Evolutionary conservation across 2,329 filamentous ascomycete genomes (phyloP).

Genomic region (Dactylellina leptospora): DNA sequence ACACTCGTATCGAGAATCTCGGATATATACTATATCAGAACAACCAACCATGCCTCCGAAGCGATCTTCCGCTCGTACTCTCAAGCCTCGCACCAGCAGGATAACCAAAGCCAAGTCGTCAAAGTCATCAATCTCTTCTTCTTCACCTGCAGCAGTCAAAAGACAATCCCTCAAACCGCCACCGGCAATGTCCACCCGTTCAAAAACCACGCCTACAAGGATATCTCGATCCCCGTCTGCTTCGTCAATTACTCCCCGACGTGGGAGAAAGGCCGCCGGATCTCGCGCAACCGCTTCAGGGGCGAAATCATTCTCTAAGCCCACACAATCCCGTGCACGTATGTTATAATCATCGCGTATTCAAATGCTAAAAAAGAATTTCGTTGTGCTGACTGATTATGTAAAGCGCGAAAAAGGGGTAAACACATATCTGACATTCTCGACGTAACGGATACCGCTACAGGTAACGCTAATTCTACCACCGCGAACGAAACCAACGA

Average conservation of each 20-base stretch:
- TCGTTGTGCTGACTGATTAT: background rate
- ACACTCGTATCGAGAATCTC: background rate
- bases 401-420: background rate
- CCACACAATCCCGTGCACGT: background rate
- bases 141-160: background rate
- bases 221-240: background rate
- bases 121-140: background rate
- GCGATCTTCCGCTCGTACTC: background rate
- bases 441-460: background rate
- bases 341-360: background rate
- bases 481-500: background rate
- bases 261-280: too few relatives aligned
- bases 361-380: background rate
- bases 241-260: too few relatives aligned
- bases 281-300: background rate
- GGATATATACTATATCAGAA: background rate
- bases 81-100: constrained; percentile 2
- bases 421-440: constrained; percentile 3
- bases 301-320: background rate
- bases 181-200: constrained; percentile 1
- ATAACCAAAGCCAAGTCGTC: background rate
- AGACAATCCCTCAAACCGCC: background rate
- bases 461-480: background rate
- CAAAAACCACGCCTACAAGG: background rate
- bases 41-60: constrained; percentile 3